phyloP scores from a whole-genome alignment of 345 rosid genomes.

The Syzygium oleosum region DNA sequence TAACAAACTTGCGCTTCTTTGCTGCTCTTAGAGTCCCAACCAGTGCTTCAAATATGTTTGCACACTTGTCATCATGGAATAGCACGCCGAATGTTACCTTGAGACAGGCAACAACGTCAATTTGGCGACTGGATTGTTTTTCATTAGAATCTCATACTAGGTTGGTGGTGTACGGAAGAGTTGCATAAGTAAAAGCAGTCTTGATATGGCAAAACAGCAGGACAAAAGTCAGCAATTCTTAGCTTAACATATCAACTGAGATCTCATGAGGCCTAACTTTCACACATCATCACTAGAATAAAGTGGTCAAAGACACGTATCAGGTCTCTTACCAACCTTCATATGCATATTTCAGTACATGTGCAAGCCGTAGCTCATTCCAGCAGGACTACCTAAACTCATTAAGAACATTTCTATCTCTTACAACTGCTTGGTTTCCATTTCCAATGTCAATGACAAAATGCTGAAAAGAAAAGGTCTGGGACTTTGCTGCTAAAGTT shows the following conservation, averaged over 20 bases:
- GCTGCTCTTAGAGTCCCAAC: conserved; percentile 96
- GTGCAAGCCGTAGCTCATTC: neutral
- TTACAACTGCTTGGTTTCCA: neutral
- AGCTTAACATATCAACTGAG: neutral
- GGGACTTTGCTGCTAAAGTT: neutral
- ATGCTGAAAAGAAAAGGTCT: neutral
- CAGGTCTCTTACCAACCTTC: neutral
- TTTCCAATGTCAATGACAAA: neutral
- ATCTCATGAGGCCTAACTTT: neutral
- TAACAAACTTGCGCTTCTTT: conserved; percentile 65
- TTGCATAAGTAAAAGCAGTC: neutral
- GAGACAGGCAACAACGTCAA: neutral
- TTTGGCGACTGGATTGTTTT: neutral
- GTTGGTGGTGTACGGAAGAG: neutral
- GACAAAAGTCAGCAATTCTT: neutral
- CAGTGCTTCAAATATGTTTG: conserved; percentile 91
- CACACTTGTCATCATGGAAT: conserved; percentile 80
- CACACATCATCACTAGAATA: neutral
- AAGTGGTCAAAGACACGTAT: neutral
- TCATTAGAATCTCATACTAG: neutral
- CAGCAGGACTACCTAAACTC: neutral
- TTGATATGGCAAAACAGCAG: neutral
- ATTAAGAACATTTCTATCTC: neutral
- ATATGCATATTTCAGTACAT: neutral
- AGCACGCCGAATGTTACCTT: conserved; percentile 89